Conservation (phyloP, 2,329 filamentous ascomycete genomes). For the Akanthomyces dipterigenus region DNA sequence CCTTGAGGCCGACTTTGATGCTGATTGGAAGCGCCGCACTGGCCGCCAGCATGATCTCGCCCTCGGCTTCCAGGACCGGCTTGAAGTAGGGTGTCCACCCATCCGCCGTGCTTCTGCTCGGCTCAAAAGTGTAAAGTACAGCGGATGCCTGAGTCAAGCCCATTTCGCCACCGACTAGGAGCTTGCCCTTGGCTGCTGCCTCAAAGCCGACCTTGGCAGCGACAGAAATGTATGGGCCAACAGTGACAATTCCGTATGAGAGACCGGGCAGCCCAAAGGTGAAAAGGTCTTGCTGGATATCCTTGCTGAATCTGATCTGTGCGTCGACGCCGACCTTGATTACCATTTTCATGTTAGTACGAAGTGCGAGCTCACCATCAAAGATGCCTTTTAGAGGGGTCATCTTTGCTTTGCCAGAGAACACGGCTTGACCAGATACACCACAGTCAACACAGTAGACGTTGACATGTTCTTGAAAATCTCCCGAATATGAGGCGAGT, state of each 20-base stretch:
- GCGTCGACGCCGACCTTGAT: slow-evolving; percentile 27
- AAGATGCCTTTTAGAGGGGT: slow-evolving; percentile 20
- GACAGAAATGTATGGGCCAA: slow-evolving; percentile 21
- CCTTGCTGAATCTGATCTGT: slow-evolving; percentile 16
- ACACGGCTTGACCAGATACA: slow-evolving; percentile 20
- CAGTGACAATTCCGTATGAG: slow-evolving; percentile 20
- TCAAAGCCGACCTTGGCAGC: slow-evolving; percentile 18
- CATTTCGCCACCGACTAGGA: slow-evolving; percentile 26
- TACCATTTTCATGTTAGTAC: slow-evolving; percentile 19
- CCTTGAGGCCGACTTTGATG: slow-evolving; percentile 20
- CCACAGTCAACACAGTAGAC: slow-evolving; percentile 27
- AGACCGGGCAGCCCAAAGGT: slow-evolving; percentile 20
- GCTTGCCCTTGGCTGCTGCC: slow-evolving; percentile 18
- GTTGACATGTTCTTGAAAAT: slow-evolving; percentile 19
- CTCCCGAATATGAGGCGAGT: background rate
- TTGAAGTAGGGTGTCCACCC: slow-evolving; percentile 24
- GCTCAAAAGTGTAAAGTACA: slow-evolving; percentile 20
- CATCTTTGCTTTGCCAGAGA: slow-evolving; percentile 22
- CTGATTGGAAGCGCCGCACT: slow-evolving; percentile 23
- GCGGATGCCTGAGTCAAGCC: slow-evolving; percentile 20
- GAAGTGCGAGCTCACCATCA: slow-evolving; percentile 20
- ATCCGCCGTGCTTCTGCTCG: slow-evolving; percentile 14
- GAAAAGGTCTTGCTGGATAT: slow-evolving; percentile 18
- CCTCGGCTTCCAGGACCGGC: slow-evolving; percentile 23
- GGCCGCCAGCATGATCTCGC: slow-evolving; percentile 20